Percentiles rank a stretch among this genome's conserved stretches.
phyloP scores from a whole-genome alignment of 2,329 filamentous ascomycete genomes.

The Dothiorella sarmentorum region DNA sequence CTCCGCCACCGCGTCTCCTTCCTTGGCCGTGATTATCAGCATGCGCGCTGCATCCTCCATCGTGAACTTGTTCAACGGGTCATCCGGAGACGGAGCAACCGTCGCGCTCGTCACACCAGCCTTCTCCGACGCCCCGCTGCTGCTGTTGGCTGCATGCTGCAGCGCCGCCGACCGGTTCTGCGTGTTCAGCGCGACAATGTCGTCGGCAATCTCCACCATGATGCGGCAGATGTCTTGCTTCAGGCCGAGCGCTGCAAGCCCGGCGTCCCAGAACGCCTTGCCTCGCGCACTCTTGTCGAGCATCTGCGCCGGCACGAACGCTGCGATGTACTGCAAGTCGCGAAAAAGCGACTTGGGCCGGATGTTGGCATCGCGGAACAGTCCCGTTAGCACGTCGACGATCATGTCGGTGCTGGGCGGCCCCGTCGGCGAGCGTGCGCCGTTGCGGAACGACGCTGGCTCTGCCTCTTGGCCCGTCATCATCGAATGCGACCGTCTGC shows the following conservation, averaged over 20 bases:
- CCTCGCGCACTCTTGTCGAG: conserved; percentile 57
- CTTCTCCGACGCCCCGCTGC: conserved; percentile 14
- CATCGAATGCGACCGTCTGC: conserved; percentile 61
- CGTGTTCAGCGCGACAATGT: conserved; percentile 66
- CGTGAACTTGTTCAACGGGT: conserved; percentile 59
- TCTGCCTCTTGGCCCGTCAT: conserved; percentile 26
- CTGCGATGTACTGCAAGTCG: conserved; percentile 55
- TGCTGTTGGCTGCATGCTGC: conserved; percentile 26
- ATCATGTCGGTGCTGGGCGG: conserved; percentile 43
- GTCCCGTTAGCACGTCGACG: conserved; percentile 40
- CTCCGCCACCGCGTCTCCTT: conserved; percentile 84
- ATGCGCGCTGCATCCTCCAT: conserved; percentile 81
- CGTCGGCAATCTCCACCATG: conserved; percentile 73
- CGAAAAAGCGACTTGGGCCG: conserved; percentile 48
- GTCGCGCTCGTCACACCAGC: conserved; percentile 19
- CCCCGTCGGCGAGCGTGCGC: conserved; percentile 33
- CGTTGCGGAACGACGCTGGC: conserved; percentile 24
- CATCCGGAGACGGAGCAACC: conserved; percentile 23
- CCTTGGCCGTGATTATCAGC: conserved; percentile 90
- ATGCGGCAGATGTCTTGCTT: conserved; percentile 85
- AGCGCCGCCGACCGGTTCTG: conserved; percentile 52
- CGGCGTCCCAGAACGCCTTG: conserved; percentile 88
- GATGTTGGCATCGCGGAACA: conserved; percentile 45
- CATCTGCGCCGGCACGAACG: conserved; percentile 56
- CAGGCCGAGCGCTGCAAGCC: conserved; percentile 78